A percentile compares a stretch with the other conserved stretches of the same genome.
phyloP scores from a whole-genome alignment of 1,139 yeast genomes.

The Komagataea norvegica region DNA sequence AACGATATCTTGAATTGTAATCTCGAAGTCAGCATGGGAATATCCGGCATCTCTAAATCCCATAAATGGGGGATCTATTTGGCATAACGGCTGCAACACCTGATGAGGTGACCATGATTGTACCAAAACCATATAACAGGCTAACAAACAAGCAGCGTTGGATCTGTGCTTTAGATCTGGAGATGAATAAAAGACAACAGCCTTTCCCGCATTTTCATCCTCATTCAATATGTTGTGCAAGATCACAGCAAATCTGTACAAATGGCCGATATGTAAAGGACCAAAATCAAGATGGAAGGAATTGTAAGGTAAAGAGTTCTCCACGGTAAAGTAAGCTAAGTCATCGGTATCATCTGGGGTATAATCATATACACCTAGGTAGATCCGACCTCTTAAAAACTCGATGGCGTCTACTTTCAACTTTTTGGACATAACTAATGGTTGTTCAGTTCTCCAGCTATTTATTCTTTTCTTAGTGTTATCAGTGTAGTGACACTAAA shows the following conservation, averaged over 20 bases:
- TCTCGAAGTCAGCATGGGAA: slow-evolving; percentile 88
- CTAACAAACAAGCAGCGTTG: slow-evolving; percentile 88
- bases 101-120: slow-evolving; percentile 99
- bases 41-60: slow-evolving; percentile 97
- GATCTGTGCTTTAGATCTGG: slow-evolving; percentile 79
- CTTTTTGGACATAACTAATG: slow-evolving; percentile 29
- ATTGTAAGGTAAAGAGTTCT: slow-evolving; percentile 86
- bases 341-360: slow-evolving; percentile 74
- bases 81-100: slow-evolving; percentile 90
- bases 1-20: slow-evolving; percentile 89
- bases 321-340: slow-evolving; percentile 84
- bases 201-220: slow-evolving; percentile 77
- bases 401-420: slow-evolving; percentile 34
- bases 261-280: slow-evolving; percentile 87
- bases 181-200: slow-evolving; percentile 84
- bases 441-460: too few species aligned
- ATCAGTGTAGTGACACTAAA: background rate
- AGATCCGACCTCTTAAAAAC: slow-evolving; percentile 61
- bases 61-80: slow-evolving; percentile 90
- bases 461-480: background rate
- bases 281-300: slow-evolving; percentile 95
- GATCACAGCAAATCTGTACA: slow-evolving; percentile 91
- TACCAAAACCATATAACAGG: slow-evolving; percentile 91
- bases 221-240: slow-evolving; percentile 88
- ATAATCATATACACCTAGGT: slow-evolving; percentile 83